A percentile compares a stretch with the other conserved stretches of the same genome.
phyloP scores from a whole-genome alignment of 1,139 yeast genomes.

The Pichia sp. region DNA sequence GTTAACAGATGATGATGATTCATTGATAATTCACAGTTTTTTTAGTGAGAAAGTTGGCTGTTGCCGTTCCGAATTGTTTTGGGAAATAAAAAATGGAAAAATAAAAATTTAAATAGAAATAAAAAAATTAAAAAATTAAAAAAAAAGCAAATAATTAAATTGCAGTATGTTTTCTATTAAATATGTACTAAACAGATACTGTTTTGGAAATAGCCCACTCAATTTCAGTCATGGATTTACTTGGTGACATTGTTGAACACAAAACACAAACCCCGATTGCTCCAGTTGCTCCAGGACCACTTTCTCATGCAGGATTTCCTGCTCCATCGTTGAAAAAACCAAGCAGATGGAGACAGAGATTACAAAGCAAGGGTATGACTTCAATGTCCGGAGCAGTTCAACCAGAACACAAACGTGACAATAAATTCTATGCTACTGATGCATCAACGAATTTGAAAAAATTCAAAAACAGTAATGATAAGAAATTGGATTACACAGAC shows the following conservation, averaged over 20 bases:
- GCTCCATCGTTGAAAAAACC: conserved; percentile 28
- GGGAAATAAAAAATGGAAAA: too few species aligned
- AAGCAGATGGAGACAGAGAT: conserved; percentile 18
- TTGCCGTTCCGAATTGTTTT: too few species aligned
- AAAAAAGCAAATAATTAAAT: too few species aligned
- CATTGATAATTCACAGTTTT: neutral
- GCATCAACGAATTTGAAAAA: conserved; percentile 18
- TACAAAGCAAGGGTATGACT: conserved; percentile 29
- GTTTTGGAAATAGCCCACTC: neutral
- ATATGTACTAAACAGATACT: too few species aligned
- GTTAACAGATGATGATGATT: neutral
- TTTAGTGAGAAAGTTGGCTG: too few species aligned
- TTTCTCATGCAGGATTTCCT: conserved; percentile 2
- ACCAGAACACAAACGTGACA: conserved; percentile 7
- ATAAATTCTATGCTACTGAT: conserved; percentile 15
- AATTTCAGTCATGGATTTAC: conserved; percentile 46
- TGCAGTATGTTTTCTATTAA: too few species aligned
- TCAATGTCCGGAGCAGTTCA: conserved; percentile 24
- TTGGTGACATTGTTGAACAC: conserved; percentile 73
- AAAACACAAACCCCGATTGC: conserved; percentile 28
- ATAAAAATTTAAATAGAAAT: too few species aligned
- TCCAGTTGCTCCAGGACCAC: neutral
- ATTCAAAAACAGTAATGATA: conserved; percentile 12
- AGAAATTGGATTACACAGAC: conserved; percentile 17
- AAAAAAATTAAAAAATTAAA: too few species aligned